Percentiles rank a stretch among this genome's conserved stretches.
phyloP scores from a whole-genome alignment of 352 stramenopile species.

The Phytophthora aleatoria region DNA sequence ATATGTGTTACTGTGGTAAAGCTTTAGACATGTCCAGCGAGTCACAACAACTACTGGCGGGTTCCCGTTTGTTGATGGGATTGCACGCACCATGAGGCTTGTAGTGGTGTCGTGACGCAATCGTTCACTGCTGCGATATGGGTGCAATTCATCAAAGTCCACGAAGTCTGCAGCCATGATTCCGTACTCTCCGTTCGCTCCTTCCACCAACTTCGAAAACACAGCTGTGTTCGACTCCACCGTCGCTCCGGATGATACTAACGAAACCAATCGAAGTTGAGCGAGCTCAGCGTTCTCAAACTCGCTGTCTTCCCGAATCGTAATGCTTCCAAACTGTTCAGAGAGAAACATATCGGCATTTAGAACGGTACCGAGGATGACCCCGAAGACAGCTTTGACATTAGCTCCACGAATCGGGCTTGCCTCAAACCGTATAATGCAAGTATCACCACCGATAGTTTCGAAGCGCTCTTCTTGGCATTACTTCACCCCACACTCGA shows the following conservation, averaged over 20 bases:
- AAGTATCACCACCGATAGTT: background rate
- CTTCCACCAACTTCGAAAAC: background rate
- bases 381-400: background rate
- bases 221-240: background rate
- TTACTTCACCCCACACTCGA: background rate
- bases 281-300: background rate
- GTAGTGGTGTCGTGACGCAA: background rate
- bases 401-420: background rate
- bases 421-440: background rate
- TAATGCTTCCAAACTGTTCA: background rate
- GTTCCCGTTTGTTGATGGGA: background rate
- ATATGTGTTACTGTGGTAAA: background rate
- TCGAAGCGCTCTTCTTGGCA: background rate
- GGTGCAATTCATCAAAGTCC: background rate
- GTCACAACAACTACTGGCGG: background rate
- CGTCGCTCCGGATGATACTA: background rate
- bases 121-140: background rate
- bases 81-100: background rate
- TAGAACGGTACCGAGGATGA: background rate
- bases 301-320: background rate
- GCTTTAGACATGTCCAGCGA: background rate
- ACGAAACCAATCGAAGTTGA: background rate
- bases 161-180: background rate
- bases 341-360: background rate
- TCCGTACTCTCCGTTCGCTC: background rate